A percentile compares a stretch with the other conserved stretches of the same genome.
Conservation (phyloP, 257 asterid genomes). For the Leptodermis oblonga region DNA sequence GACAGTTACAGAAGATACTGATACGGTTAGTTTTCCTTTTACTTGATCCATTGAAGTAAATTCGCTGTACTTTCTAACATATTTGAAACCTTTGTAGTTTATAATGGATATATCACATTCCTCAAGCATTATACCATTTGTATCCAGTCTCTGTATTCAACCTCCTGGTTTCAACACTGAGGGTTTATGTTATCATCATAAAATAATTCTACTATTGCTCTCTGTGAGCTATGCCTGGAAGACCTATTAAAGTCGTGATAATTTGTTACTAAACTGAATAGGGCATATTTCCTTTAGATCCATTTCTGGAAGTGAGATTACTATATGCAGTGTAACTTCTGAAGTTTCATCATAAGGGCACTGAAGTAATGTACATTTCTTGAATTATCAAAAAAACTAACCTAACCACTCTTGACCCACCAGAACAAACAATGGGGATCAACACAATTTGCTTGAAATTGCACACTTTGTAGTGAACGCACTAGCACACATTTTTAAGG, state of each 20-base stretch:
- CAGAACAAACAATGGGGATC: background rate
- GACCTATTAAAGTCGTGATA: background rate
- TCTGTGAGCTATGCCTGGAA: background rate
- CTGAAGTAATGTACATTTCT: too few species aligned
- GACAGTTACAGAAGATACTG: conserved; percentile 81
- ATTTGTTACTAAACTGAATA: background rate
- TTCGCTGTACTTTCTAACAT: background rate
- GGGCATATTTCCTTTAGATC: background rate
- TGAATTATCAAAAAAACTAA: too few species aligned
- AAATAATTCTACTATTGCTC: background rate
- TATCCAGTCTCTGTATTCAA: background rate
- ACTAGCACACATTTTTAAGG: too few species aligned
- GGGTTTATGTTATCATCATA: background rate
- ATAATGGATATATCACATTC: background rate
- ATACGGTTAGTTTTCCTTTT: conserved; percentile 57
- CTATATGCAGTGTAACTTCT: background rate
- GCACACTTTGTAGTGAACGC: background rate
- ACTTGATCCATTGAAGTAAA: background rate
- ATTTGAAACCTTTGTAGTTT: background rate
- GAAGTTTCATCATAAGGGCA: background rate
- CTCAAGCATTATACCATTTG: background rate
- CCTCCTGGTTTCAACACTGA: too few species aligned
- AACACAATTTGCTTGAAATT: background rate
- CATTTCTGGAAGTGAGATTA: background rate
- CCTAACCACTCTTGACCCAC: too few species aligned